Percentiles rank a stretch among this genome's conserved stretches.
These are phyloP conservation scores for Sclerotinia spermophila DNA, from an alignment of 2,329 filamentous ascomycete genomes.

Conservation along the genomic window DNA sequence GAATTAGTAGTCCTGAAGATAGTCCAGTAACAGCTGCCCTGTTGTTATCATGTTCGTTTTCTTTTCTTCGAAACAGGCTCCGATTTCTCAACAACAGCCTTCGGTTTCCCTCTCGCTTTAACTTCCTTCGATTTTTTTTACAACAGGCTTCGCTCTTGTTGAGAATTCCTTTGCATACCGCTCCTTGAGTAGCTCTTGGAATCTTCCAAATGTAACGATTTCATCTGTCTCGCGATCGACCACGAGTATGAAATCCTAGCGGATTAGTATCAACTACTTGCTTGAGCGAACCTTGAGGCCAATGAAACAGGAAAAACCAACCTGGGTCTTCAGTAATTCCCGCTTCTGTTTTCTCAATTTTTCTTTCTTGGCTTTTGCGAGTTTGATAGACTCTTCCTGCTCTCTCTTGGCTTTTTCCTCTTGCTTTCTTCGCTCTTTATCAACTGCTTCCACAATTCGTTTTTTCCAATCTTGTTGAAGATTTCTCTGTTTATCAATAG, in stretches of 20 bases:
- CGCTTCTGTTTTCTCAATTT: neutral
- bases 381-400: neutral
- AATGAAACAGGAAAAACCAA: neutral
- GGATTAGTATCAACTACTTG: neutral
- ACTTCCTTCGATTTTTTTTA: neutral
- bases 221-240: conserved; percentile 1
- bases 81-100: neutral
- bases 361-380: neutral
- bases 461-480: neutral
- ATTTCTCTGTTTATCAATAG: neutral
- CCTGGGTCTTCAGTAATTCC: neutral
- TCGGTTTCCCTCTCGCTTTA: neutral
- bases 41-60: neutral
- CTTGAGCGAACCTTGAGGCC: too few species aligned
- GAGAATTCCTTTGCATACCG: neutral
- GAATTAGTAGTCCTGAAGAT: neutral
- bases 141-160: neutral
- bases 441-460: neutral
- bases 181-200: neutral
- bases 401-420: neutral
- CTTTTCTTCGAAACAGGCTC: neutral
- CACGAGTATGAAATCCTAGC: neutral
- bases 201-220: neutral
- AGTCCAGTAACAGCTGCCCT: too few species aligned
- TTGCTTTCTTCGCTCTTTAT: neutral